Conservation (phyloP, 148 eudicot genomes). For the Arbutus unedo region DNA sequence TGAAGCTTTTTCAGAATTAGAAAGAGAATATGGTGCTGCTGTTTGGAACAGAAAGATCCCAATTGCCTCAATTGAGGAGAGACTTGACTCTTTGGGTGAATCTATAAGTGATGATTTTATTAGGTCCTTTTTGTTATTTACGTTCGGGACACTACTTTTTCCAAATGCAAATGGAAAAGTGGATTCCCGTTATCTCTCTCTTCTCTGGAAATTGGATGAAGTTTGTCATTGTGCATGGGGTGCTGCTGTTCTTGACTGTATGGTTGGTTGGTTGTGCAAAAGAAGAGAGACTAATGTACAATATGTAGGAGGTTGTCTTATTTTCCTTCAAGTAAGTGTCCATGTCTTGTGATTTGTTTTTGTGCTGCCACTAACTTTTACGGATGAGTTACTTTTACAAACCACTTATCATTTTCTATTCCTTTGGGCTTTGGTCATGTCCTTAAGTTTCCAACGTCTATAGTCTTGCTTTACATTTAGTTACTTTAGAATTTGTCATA, state of each 20-base stretch:
- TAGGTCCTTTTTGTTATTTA: slow-evolving; percentile 46
- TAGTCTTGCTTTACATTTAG: neutral
- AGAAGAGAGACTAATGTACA: slow-evolving; percentile 41
- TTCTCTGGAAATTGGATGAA: slow-evolving; percentile 38
- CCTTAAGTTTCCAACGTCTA: neutral
- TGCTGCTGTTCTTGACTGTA: slow-evolving; percentile 51
- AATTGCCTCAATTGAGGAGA: slow-evolving; percentile 36
- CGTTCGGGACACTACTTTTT: slow-evolving; percentile 54
- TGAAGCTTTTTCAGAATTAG: slow-evolving; percentile 40
- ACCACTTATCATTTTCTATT: neutral
- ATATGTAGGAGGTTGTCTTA: slow-evolving; percentile 59
- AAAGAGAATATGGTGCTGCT: slow-evolving; percentile 54
- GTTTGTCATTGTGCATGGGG: slow-evolving; percentile 60
- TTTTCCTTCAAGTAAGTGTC: slow-evolving; percentile 67
- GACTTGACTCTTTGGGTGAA: slow-evolving; percentile 48
- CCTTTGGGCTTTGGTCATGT: too few relatives aligned
- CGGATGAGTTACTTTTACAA: neutral
- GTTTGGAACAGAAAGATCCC: slow-evolving; percentile 33
- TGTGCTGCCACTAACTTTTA: neutral
- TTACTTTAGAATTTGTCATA: neutral
- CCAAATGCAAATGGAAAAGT: slow-evolving; percentile 51
- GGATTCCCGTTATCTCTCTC: slow-evolving; percentile 55
- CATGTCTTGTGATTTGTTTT: neutral
- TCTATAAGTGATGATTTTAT: slow-evolving; percentile 44
- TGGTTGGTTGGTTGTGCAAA: slow-evolving; percentile 34